Conservation (phyloP, 2,329 filamentous ascomycete species). For the Ilyonectria sp. region DNA sequence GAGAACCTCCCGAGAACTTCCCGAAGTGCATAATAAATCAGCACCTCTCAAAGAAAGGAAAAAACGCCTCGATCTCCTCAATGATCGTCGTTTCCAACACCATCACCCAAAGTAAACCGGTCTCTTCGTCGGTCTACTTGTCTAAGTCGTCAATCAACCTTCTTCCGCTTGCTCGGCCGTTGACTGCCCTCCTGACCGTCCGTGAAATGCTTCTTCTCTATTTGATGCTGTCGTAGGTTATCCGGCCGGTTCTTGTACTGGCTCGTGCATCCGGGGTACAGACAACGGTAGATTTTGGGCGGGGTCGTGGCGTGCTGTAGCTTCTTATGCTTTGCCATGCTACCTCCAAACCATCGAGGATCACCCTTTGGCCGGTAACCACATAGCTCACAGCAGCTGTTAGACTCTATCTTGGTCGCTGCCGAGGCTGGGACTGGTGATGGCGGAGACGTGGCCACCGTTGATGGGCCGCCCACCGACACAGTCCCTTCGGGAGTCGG, state of each 20-base stretch:
- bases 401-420: conserved; percentile 58
- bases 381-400: conserved; percentile 66
- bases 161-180: conserved; percentile 65
- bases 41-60: conserved; percentile 3
- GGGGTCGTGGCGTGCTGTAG: conserved; percentile 66
- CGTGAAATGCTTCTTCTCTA: conserved; percentile 70
- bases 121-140: not conserved
- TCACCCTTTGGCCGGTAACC: conserved; percentile 70
- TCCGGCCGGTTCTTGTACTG: conserved; percentile 70
- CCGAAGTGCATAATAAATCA: not conserved
- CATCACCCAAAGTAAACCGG: conserved; percentile 1
- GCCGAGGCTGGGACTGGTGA: conserved; percentile 35
- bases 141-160: conserved; percentile 45
- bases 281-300: conserved; percentile 67
- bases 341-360: conserved; percentile 71
- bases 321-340: conserved; percentile 72
- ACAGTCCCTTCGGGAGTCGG: conserved; percentile 41
- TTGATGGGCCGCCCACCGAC: conserved; percentile 41
- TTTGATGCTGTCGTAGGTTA: conserved; percentile 70
- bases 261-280: conserved; percentile 68
- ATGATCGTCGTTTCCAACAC: not conserved
- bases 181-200: conserved; percentile 56
- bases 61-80: not conserved
- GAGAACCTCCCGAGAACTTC: conserved; percentile 1
- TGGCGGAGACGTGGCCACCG: conserved; percentile 43